Conservation (phyloP, 2,329 filamentous ascomycete genomes). For the Lecanoromycetidae sp. region DNA sequence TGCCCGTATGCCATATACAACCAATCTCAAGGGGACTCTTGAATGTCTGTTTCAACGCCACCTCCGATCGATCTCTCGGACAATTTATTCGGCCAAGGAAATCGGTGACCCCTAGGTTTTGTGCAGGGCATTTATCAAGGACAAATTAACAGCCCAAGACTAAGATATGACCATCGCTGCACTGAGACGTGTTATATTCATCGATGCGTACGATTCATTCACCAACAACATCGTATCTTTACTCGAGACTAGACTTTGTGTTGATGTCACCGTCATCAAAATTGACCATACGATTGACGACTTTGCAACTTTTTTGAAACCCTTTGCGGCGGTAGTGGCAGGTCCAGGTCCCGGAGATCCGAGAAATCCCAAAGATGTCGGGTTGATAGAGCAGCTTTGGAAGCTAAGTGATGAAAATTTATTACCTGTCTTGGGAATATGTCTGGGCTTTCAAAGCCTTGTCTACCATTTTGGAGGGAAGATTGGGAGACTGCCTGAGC, state of each 20-base stretch:
- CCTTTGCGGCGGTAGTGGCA: constrained; percentile 75
- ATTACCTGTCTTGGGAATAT: constrained; percentile 75
- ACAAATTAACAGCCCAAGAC: too few relatives aligned
- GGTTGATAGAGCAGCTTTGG: constrained; percentile 71
- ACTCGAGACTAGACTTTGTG: constrained; percentile 56
- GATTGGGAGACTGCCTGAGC: constrained; percentile 55
- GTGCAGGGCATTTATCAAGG: too few relatives aligned
- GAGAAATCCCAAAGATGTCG: constrained; percentile 59
- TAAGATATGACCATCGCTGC: too few relatives aligned
- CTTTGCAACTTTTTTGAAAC: constrained; percentile 35
- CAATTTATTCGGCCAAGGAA: too few relatives aligned
- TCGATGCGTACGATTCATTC: constrained; percentile 96
- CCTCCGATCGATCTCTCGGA: too few relatives aligned
- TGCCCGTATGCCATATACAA: too few relatives aligned
- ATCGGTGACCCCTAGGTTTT: too few relatives aligned
- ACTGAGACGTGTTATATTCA: constrained; percentile 63
- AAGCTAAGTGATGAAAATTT: constrained; percentile 44
- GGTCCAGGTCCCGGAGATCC: constrained; percentile 86
- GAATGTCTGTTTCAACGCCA: too few relatives aligned
- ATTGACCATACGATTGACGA: constrained; percentile 51
- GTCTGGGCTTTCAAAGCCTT: constrained; percentile 78
- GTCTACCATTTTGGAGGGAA: constrained; percentile 54
- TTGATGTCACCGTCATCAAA: constrained; percentile 56
- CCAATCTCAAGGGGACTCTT: too few relatives aligned
- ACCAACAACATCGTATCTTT: constrained; percentile 87